Evolutionary conservation across 768 basidiomycete genomes (phyloP), one percentile per base, ranked within the genome.

Genomic region (Boletus fagicola): DNA sequence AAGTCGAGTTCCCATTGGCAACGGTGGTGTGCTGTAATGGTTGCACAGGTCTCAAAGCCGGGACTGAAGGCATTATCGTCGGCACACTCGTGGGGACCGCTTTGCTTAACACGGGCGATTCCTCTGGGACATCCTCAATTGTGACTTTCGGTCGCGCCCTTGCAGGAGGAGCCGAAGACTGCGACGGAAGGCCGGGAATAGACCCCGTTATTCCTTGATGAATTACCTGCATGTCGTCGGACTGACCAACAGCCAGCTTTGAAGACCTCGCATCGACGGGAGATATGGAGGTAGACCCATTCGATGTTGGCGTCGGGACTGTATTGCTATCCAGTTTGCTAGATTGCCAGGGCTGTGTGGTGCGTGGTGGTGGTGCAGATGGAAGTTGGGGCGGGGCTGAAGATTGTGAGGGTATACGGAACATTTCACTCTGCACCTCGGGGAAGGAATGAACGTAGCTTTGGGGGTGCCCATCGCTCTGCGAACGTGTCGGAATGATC

Each of bases 91-190:
- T 6, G 12, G 59, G 33, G 5, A 50, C 52, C 22, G 57, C 45
- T 49, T 62, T 72, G 24, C 48, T 49, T 5, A 26, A 46, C 51
- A 60, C 39, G 3, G 61, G 63, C 6, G 57, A 55, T 49, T 69
- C 64, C 50, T 72, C 71, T 46, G 63, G 49, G 11, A 64, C 63
- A 48, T 72, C 68, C 52, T 73, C 71, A 7, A 72, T 40, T 5
- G 66, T 70, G 50, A 65, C 68, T 53, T 65, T 73, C 31, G 63
- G 63, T 55, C 71, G 68, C 28, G 51, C 16, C 49, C 48, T 57
- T 42, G 58, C 49, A 45, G 44, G 26, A 24, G 56, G 49, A 20
- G 49, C 48, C 11, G 49, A 55, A 20, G 62, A 50, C 24, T 61
- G 61, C n/a, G 53, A 43, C 5, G 65, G 55, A 45, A 54, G 35